Conservation (phyloP, 2,329 filamentous ascomycete species). For the Tolypocladium cylindrosporum region DNA sequence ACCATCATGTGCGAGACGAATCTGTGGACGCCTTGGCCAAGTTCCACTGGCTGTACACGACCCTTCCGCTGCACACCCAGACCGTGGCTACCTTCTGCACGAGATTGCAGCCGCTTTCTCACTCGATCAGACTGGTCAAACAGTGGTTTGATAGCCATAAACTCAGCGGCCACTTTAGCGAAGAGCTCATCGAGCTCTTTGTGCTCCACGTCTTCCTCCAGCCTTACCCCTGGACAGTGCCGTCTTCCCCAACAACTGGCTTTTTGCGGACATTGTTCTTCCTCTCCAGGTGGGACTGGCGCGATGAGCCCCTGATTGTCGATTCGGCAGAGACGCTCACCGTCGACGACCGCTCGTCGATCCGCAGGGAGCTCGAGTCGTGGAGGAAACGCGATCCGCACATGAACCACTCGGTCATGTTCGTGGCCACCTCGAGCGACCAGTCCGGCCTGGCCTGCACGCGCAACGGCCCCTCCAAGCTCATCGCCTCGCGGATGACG, state of each 20-base stretch:
- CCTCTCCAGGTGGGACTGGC: slow-evolving; percentile 87
- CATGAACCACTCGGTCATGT: slow-evolving; percentile 74
- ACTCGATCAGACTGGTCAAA: slow-evolving; percentile 76
- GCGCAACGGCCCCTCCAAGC: slow-evolving; percentile 58
- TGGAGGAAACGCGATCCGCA: slow-evolving; percentile 83
- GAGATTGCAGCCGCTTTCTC: slow-evolving; percentile 67
- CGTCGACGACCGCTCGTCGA: slow-evolving; percentile 46
- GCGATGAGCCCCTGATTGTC: slow-evolving; percentile 68
- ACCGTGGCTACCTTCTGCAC: slow-evolving; percentile 72
- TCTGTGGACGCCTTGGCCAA: slow-evolving; percentile 58
- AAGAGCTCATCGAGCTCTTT: slow-evolving; percentile 78
- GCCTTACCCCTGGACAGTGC: slow-evolving; percentile 69
- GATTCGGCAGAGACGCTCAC: slow-evolving; percentile 58
- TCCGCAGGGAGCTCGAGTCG: slow-evolving; percentile 64
- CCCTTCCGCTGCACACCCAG: slow-evolving; percentile 70
- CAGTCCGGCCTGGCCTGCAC: slow-evolving; percentile 74
- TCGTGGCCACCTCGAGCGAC: slow-evolving; percentile 74
- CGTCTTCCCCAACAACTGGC: slow-evolving; percentile 67
- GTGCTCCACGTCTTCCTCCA: slow-evolving; percentile 69
- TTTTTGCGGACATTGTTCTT: slow-evolving; percentile 74
- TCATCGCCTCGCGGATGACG: slow-evolving; percentile 77
- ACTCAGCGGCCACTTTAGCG: slow-evolving; percentile 62
- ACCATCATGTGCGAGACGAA: slow-evolving; percentile 56
- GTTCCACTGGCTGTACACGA: slow-evolving; percentile 62
- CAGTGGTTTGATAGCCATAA: slow-evolving; percentile 83